Evolutionary conservation across 768 basidiomycete genomes (phyloP).

Genomic region (Tephrocybe rancida): DNA sequence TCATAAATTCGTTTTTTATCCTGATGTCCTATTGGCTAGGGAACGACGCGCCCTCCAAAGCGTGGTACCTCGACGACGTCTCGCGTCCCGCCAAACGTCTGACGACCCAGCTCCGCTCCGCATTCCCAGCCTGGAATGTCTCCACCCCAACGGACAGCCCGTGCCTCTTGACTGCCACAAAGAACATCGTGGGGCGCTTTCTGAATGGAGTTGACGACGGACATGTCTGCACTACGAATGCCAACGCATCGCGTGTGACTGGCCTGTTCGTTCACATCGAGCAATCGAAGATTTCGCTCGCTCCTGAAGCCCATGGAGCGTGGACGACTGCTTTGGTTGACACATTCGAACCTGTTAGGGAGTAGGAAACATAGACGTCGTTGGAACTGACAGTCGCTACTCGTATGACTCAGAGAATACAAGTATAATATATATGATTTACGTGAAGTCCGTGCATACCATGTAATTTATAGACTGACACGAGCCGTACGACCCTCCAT

Average conservation of each 20-base stretch:
- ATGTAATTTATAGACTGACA: too few relatives aligned
- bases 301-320: constrained; percentile 22
- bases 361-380: neutral
- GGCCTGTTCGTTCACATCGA: constrained; percentile 48
- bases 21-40: constrained; percentile 9
- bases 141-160: constrained; percentile 42
- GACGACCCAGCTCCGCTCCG: constrained; percentile 24
- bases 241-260: constrained; percentile 24
- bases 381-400: too few relatives aligned
- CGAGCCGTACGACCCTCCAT: too few relatives aligned
- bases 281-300: constrained; percentile 31
- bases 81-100: constrained; percentile 40
- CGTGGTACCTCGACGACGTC: constrained; percentile 39
- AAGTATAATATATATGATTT: too few relatives aligned
- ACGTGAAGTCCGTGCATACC: too few relatives aligned
- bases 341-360: constrained; percentile 25
- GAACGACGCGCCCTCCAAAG: constrained; percentile 22
- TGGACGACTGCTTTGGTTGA: constrained; percentile 37
- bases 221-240: constrained; percentile 30
- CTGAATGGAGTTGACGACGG: constrained; percentile 36
- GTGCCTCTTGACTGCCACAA: constrained; percentile 44
- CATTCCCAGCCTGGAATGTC: constrained; percentile 38
- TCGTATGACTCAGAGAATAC: too few relatives aligned
- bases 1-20: neutral
- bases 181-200: constrained; percentile 46